A percentile compares a stretch with the other conserved stretches of the same genome.
Conservation (phyloP, 148 eudicot species). For the Rhododendron molle region DNA sequence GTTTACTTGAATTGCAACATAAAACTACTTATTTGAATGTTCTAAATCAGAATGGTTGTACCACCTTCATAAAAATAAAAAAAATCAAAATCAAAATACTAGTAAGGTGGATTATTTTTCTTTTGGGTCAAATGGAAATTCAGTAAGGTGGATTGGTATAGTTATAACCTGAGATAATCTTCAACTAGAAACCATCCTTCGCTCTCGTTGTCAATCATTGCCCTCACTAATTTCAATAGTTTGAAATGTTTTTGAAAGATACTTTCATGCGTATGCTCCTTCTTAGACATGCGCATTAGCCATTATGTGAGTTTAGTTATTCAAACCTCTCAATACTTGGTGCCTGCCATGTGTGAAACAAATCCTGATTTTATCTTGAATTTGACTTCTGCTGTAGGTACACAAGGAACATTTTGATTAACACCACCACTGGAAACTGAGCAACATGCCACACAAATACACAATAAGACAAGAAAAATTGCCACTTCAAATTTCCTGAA, state of each 20-base stretch:
- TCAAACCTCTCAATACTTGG: background rate
- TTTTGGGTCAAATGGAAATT: too few relatives aligned
- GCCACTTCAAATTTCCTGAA: background rate
- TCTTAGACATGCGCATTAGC: background rate
- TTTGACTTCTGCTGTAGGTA: background rate
- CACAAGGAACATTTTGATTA: background rate
- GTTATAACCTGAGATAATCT: background rate
- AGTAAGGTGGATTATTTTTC: too few relatives aligned
- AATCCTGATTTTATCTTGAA: background rate
- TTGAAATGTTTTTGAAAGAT: background rate
- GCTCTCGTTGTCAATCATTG: background rate
- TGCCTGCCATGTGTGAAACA: background rate
- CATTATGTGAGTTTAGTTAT: too few relatives aligned
- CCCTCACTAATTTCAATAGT: background rate
- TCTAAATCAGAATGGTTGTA: background rate
- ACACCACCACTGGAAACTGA: background rate
- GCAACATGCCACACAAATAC: background rate
- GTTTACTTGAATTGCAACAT: background rate
- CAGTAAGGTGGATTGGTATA: background rate
- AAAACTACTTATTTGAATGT: background rate
- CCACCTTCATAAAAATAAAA: background rate
- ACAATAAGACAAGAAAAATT: background rate
- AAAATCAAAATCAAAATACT: too few relatives aligned
- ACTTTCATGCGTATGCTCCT: background rate
- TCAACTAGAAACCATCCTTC: too few relatives aligned